phyloP scores from a whole-genome alignment of 305 asterid species.

The Fraxinus ornus region DNA sequence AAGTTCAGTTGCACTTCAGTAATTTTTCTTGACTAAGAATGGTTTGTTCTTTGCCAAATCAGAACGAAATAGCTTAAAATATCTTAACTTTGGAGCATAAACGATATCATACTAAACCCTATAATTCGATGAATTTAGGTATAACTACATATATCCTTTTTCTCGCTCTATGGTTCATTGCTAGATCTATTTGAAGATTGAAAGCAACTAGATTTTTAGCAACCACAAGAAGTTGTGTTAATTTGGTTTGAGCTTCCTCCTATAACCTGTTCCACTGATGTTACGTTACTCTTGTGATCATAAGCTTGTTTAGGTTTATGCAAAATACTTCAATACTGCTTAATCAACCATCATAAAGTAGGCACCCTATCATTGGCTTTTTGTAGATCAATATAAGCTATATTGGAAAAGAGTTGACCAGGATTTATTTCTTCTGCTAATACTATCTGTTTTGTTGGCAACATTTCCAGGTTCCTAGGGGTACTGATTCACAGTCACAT shows the following conservation, averaged over 20 bases:
- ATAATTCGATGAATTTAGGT: not conserved
- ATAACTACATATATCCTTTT: not conserved
- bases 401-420: not conserved
- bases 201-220: not conserved
- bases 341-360: not conserved
- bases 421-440: conserved; percentile 15
- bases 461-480: conserved; percentile 48
- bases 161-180: not conserved
- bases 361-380: not conserved
- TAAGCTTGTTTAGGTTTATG: not conserved
- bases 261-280: not conserved
- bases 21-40: not conserved
- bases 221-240: not conserved
- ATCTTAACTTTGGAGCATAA: not conserved
- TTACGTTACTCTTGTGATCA: not conserved
- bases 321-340: not conserved
- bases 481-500: conserved; percentile 51
- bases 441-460: conserved; percentile 18
- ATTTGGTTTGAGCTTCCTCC: not conserved
- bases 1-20: not conserved
- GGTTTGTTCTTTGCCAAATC: not conserved
- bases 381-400: not conserved
- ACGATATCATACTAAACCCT: not conserved
- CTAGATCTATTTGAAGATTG: not conserved
- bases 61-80: not conserved